A percentile compares a stretch with the other conserved stretches of the same genome.
phyloP scores from a whole-genome alignment of 345 rosid species.

The Corchorus olitorius region DNA sequence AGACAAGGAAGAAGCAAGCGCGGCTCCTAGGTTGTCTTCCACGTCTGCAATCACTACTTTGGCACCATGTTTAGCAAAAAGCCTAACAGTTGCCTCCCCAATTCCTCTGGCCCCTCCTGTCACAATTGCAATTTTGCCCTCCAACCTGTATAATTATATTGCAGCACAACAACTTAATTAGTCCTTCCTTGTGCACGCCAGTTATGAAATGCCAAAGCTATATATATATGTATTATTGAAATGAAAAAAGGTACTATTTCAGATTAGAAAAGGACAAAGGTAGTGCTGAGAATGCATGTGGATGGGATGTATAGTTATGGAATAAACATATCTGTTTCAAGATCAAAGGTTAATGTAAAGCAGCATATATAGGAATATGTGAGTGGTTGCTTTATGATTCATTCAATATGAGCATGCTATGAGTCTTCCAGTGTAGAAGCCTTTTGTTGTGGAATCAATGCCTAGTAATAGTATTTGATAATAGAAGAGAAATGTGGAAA shows the following conservation, averaged over 20 bases:
- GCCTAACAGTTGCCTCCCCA: slow-evolving; percentile 69
- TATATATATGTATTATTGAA: too few species aligned
- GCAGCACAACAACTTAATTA: background rate
- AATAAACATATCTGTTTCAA: too few species aligned
- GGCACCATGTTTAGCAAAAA: slow-evolving; percentile 77
- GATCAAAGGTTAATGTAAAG: too few species aligned
- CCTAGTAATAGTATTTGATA: background rate
- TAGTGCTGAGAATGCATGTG: too few species aligned
- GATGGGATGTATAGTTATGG: too few species aligned
- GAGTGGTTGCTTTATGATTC: too few species aligned
- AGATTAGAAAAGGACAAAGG: too few species aligned
- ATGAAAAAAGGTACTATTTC: too few species aligned
- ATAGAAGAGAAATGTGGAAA: background rate
- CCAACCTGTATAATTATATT: slow-evolving; percentile 47
- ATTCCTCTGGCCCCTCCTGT: slow-evolving; percentile 89
- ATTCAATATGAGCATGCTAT: background rate
- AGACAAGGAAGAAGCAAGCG: slow-evolving; percentile 46
- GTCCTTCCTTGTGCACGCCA: background rate
- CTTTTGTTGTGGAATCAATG: background rate
- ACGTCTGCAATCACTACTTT: slow-evolving; percentile 76
- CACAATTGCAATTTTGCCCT: slow-evolving; percentile 72
- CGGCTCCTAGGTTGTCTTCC: slow-evolving; percentile 49
- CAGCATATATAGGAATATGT: too few species aligned
- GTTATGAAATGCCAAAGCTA: too few species aligned
- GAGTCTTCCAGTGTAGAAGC: background rate